A percentile compares a stretch with the other conserved stretches of the same genome.
These are phyloP conservation scores for Ascomycota sp. DNA, from an alignment of 2,329 filamentous ascomycete species.

Conservation along the genomic window DNA sequence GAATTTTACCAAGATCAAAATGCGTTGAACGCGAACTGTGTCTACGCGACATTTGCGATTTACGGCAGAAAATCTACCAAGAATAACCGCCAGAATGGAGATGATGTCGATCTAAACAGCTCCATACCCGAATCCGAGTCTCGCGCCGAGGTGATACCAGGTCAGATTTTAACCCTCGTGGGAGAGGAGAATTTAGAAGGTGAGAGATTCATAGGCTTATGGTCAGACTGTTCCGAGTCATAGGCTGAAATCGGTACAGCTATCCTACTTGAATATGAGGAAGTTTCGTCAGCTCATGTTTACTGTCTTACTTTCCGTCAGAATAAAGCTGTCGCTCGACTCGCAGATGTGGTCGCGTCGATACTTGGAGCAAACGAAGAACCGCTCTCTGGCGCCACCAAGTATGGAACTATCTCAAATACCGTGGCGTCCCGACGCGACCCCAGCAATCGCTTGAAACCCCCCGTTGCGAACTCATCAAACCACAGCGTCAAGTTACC, in stretches of 20 bases:
- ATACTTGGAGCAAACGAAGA: slow-evolving; percentile 36
- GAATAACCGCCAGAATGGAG: slow-evolving; percentile 23
- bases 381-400: slow-evolving; percentile 32
- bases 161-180: slow-evolving; percentile 43
- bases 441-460: slow-evolving; percentile 14
- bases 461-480: slow-evolving; percentile 8
- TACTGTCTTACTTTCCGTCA: slow-evolving; percentile 64
- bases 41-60: slow-evolving; percentile 88
- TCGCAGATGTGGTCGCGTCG: slow-evolving; percentile 50
- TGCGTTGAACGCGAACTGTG: slow-evolving; percentile 54
- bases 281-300: slow-evolving; percentile 62
- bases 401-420: slow-evolving; percentile 60
- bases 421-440: slow-evolving; percentile 36
- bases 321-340: slow-evolving; percentile 45
- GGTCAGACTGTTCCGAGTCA: not conserved
- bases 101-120: slow-evolving; percentile 49
- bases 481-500: slow-evolving; percentile 7
- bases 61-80: slow-evolving; percentile 40
- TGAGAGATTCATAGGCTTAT: slow-evolving; percentile 11
- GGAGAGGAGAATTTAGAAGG: slow-evolving; percentile 54
- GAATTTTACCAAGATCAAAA: slow-evolving; percentile 70
- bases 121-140: slow-evolving; percentile 33
- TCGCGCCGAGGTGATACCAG: slow-evolving; percentile 27
- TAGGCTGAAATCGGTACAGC: slow-evolving; percentile 22
- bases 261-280: slow-evolving; percentile 44